These are phyloP conservation scores for Leccinum aurantiacum DNA, from an alignment of 768 basidiomycete species.

Conservation along the genomic window DNA sequence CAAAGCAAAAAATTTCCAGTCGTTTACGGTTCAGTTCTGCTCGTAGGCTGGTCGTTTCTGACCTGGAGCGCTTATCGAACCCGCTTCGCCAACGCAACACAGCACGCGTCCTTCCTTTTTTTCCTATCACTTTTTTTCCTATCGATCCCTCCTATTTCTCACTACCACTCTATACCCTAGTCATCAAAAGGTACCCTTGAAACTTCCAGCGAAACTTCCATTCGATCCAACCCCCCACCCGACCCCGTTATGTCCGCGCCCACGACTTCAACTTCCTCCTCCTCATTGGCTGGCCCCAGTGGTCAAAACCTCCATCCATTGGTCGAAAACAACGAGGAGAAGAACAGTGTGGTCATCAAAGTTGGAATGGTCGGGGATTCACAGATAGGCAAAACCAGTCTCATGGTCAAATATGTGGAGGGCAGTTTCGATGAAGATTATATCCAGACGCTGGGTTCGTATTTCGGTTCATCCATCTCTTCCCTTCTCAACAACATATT, in stretches of 20 bases:
- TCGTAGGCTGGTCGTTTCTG: constrained; percentile 32
- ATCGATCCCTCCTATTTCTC: constrained; percentile 25
- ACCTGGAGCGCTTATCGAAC: constrained; percentile 36
- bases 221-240: constrained; percentile 19
- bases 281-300: constrained; percentile 48
- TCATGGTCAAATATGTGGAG: constrained; percentile 99
- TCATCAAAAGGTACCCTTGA: constrained; percentile 21
- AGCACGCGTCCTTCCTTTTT: constrained; percentile 39
- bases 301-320: constrained; percentile 51
- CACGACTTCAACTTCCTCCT: constrained; percentile 46
- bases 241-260: constrained; percentile 46
- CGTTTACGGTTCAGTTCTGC: constrained; percentile 29
- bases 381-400: constrained; percentile 97
- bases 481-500: constrained; percentile 10
- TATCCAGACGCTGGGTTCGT: constrained; percentile 95
- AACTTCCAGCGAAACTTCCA: constrained; percentile 17
- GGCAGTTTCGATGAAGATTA: constrained; percentile 99
- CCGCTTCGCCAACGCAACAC: constrained; percentile 32
- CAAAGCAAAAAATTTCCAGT: constrained; percentile 27
- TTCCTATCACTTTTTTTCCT: constrained; percentile 32
- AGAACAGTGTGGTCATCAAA: constrained; percentile 93
- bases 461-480: not conserved
- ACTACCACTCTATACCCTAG: constrained; percentile 29
- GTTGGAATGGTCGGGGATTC: constrained; percentile 99
- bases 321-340: constrained; percentile 67